A percentile compares a stretch with the other conserved stretches of the same genome.
These are phyloP conservation scores for Paecilomyces niveus DNA, from an alignment of 2,329 filamentous ascomycete genomes.

Conservation along the genomic window DNA sequence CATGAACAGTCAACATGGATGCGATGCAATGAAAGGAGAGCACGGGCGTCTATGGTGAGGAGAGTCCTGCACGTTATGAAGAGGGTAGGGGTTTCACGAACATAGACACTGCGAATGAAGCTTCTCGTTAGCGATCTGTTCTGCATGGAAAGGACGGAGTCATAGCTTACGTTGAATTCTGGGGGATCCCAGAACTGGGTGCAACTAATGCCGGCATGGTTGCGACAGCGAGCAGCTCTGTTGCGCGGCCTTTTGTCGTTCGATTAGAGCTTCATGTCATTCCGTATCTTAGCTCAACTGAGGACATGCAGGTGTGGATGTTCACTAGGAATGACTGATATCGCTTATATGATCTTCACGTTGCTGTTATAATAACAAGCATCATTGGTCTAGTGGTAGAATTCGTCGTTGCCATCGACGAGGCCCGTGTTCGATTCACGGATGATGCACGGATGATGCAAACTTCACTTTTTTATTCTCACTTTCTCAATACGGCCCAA, in stretches of 20 bases:
- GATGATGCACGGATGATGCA: slow-evolving; percentile 30
- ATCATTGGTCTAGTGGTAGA: slow-evolving; percentile 41
- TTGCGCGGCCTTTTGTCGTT: slow-evolving; percentile 1
- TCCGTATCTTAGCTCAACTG: background rate
- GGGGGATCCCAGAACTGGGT: slow-evolving; percentile 21
- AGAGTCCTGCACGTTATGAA: background rate
- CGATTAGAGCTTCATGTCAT: background rate
- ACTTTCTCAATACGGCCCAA: background rate
- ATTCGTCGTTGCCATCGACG: slow-evolving; percentile 41
- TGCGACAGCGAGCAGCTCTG: slow-evolving; percentile 16
- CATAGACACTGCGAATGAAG: slow-evolving; percentile 31
- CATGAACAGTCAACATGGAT: background rate
- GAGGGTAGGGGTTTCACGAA: slow-evolving; percentile 16
- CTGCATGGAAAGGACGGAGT: background rate
- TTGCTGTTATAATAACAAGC: slow-evolving; percentile 14
- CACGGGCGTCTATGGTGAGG: slow-evolving; percentile 5
- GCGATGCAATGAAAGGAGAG: background rate
- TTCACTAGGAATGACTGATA: rapidly evolving
- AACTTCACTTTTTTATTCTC: slow-evolving; percentile 2
- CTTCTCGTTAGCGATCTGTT: slow-evolving; percentile 11
- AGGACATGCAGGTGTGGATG: background rate
- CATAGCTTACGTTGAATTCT: slow-evolving; percentile 33
- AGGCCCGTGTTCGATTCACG: slow-evolving; percentile 42
- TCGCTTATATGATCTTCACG: no score
- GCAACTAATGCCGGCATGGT: slow-evolving; percentile 31